Conservation (phyloP, 192 early-diverging fungal genomes). For the Paraglomus occultum region DNA sequence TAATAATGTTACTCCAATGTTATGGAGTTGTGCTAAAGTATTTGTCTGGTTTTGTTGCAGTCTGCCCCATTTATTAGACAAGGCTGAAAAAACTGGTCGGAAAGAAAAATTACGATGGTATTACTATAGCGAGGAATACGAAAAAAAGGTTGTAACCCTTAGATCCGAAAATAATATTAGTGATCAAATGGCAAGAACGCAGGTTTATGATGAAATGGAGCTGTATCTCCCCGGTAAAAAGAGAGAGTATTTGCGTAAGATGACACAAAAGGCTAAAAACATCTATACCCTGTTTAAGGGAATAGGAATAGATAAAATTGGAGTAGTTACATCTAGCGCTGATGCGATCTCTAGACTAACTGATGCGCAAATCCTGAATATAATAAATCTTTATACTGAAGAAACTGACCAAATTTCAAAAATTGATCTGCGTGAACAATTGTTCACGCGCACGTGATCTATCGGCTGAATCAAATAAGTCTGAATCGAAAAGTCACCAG, state of each 20-base stretch:
- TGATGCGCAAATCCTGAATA: background rate
- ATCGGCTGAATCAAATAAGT: background rate
- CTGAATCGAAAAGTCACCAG: background rate
- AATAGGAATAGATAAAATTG: conserved; percentile 24
- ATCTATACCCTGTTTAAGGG: conserved; percentile 10
- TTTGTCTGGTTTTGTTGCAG: no score
- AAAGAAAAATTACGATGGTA: conserved; percentile 12
- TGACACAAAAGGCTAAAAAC: conserved; percentile 13
- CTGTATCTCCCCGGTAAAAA: conserved; percentile 4
- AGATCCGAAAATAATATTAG: conserved; percentile 4
- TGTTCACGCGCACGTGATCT: conserved; percentile 1
- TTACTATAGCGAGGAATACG: conserved; percentile 14
- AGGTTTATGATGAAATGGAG: conserved; percentile 15
- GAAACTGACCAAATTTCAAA: background rate
- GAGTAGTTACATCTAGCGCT: conserved; percentile 12
- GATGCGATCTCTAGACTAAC: conserved; percentile 17
- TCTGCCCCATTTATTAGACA: conserved; percentile 12
- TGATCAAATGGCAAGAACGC: conserved; percentile 17
- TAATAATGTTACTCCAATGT: no score
- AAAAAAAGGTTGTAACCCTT: conserved; percentile 10
- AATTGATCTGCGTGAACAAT: conserved; percentile 4
- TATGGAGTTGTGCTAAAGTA: no score
- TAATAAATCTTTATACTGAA: background rate
- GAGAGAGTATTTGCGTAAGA: conserved; percentile 18
- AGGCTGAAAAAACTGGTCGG: conserved; percentile 11